phyloP scores from a whole-genome alignment of 371 early-diverging fungal species.

The Actinomortierella ambigua region DNA sequence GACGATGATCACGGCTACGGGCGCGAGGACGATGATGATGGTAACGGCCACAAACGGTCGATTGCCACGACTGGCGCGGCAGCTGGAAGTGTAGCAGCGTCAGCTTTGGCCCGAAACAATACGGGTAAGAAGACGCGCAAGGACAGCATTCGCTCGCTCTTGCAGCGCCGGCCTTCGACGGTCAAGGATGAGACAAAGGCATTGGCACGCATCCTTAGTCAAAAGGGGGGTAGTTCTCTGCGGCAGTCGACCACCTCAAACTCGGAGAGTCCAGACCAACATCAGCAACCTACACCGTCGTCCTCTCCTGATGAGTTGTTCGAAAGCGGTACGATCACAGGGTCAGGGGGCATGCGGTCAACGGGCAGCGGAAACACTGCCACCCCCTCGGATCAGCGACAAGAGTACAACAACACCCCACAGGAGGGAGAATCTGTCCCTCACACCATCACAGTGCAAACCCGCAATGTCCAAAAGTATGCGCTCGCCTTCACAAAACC shows the following conservation, averaged over 20 bases:
- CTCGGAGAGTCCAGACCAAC: no score
- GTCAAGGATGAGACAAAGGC: conserved; percentile 48
- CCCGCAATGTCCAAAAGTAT: conserved; percentile 30
- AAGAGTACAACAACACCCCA: neutral
- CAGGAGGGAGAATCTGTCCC: conserved; percentile 28
- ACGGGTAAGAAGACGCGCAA: conserved; percentile 3
- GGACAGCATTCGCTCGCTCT: conserved; percentile 40
- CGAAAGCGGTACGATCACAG: no score
- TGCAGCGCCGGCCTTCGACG: conserved; percentile 42
- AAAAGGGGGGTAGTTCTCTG: conserved; percentile 12
- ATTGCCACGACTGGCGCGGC: neutral
- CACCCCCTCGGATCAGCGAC: conserved; percentile 2
- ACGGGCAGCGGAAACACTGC: neutral
- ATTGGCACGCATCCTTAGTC: conserved; percentile 38
- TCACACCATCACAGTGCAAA: conserved; percentile 37
- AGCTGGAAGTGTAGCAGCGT: neutral
- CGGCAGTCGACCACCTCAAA: no score
- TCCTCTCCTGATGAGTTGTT: no score
- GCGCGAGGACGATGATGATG: no score
- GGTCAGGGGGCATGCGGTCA: conserved; percentile 8
- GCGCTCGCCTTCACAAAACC: conserved; percentile 35
- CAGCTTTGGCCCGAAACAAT: neutral
- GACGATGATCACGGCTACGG: no score
- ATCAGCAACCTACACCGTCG: no score
- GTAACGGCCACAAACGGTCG: neutral